Base-by-base conservation (phyloP, 805 yeast species). In the Ogataea paradorogensis region DNA sequence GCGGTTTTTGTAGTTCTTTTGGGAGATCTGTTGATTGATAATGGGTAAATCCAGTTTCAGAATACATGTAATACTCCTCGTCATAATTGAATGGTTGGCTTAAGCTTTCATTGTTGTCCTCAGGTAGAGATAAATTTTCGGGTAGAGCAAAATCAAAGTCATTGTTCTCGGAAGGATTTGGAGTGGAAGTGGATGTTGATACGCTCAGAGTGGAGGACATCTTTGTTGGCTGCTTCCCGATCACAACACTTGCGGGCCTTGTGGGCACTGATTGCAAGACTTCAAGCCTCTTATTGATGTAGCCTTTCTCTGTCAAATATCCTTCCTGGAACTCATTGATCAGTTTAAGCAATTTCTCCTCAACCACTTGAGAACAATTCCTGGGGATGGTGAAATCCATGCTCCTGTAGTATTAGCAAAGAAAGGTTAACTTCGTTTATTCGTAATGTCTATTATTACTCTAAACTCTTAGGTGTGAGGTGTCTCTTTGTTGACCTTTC, bases 291-390 rank as follows among this genome's bases (percentile, higher is more conserved):
- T 79, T 82, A 50, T 75, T 81, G 30, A 69, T 65, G 55, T 80
- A 84, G 2, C 93, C 91, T 55, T 83, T 84, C 33, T 73, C 81
- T 0, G 93, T 84, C 40, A 84, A 65, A 42, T 80, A 81, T 1
- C 88, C 91, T 25, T 84, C 89, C 48, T 70, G 68, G 45, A 66
- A 78, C 45, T 80, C 86, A 8, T 62, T 53, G 10, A 68, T 66
- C 21, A 80, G 63, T 27, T 65, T 69, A 21, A 58, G 54, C 15
- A 80, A 59, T 46, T 62, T 61, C 24, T 57, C 56, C 36, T 63
- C 71, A 1, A 66, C 38, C 5, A 48, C 56, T 1, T 58, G 55
- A 2, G 75, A 66, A 28, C 69, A 51, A 25, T 65, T 61, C 18
- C 65, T 56, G 4, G 81, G 80, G 18, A 75, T 65, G 4, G 76